A percentile compares a stretch with the other conserved stretches of the same genome.
These are phyloP conservation scores for Hypoxylon rickii DNA, from an alignment of 495 filamentous ascomycete genomes.

Conservation along the genomic window DNA sequence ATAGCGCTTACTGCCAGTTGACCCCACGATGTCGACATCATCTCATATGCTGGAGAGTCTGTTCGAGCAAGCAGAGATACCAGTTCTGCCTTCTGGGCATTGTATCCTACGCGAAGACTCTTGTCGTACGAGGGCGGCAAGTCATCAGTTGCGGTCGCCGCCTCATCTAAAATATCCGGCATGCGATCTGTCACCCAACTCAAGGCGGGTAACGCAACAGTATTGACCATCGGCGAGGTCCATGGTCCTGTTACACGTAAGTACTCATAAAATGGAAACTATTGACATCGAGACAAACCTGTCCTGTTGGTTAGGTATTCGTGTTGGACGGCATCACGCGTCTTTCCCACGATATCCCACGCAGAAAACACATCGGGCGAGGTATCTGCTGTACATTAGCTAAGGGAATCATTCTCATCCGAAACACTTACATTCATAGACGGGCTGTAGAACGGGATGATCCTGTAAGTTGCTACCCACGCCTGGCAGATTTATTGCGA, in stretches of 20 bases:
- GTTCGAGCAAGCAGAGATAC: slow-evolving; percentile 40
- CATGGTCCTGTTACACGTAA: slow-evolving; percentile 42
- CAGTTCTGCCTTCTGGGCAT: slow-evolving; percentile 40
- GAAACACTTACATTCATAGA: slow-evolving; percentile 42
- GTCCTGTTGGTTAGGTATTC: slow-evolving; percentile 45
- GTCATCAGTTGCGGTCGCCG: slow-evolving; percentile 31
- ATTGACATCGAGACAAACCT: slow-evolving; percentile 19
- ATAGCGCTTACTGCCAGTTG: slow-evolving; percentile 38
- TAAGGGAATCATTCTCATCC: neutral
- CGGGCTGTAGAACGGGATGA: slow-evolving; percentile 39
- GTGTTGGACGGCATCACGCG: slow-evolving; percentile 27
- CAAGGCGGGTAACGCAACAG: slow-evolving; percentile 48
- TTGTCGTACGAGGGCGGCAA: slow-evolving; percentile 42
- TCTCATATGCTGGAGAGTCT: slow-evolving; percentile 44
- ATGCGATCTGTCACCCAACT: slow-evolving; percentile 21
- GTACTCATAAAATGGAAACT: neutral
- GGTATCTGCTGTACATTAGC: slow-evolving; percentile 37
- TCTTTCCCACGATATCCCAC: slow-evolving; percentile 38
- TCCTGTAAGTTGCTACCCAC: slow-evolving; percentile 51
- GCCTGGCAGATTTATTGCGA: slow-evolving; percentile 42
- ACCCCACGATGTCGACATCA: slow-evolving; percentile 48
- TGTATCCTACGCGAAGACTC: slow-evolving; percentile 47
- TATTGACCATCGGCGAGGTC: slow-evolving; percentile 46
- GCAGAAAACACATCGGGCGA: slow-evolving; percentile 41
- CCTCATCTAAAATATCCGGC: slow-evolving; percentile 20